These are phyloP conservation scores for Cantharellus cinnabarinus DNA, from an alignment of 768 basidiomycete species.

Conservation along the genomic window DNA sequence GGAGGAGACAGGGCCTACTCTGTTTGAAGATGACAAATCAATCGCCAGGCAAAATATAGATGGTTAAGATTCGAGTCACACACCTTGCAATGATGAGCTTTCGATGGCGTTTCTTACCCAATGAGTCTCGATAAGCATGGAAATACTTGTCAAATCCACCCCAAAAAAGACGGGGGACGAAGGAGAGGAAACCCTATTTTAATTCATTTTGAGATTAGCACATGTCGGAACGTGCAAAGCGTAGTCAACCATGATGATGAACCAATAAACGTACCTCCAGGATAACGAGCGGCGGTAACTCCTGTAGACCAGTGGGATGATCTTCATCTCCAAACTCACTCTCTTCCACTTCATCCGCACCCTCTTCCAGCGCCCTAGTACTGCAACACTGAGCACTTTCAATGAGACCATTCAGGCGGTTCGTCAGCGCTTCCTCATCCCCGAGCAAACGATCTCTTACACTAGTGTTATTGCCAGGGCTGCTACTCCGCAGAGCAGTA, in stretches of 20 bases:
- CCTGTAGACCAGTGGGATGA: neutral
- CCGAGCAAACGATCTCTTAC: too few relatives aligned
- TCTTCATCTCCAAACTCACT: neutral
- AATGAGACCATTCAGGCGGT: too few relatives aligned
- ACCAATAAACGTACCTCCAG: neutral
- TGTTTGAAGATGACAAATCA: constrained; percentile 9
- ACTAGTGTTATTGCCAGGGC: too few relatives aligned
- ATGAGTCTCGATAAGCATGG: constrained; percentile 11
- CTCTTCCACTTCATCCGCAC: too few relatives aligned
- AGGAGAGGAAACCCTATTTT: neutral
- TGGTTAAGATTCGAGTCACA: constrained; percentile 11
- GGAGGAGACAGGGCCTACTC: constrained; percentile 32
- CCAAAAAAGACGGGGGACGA: constrained; percentile 15
- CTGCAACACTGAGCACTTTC: too few relatives aligned
- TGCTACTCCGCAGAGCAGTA: too few relatives aligned
- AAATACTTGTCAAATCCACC: constrained; percentile 21
- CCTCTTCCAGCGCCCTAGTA: too few relatives aligned
- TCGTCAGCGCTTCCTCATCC: too few relatives aligned
- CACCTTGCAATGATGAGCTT: constrained; percentile 17
- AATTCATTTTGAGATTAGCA: neutral
- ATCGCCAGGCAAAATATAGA: constrained; percentile 6
- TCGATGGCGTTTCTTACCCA: constrained; percentile 6
- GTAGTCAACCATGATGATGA: neutral
- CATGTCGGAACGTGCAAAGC: neutral
- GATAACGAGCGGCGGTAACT: neutral